Base-by-base conservation (phyloP, 768 basidiomycete genomes). In the Pholiota microspora region DNA sequence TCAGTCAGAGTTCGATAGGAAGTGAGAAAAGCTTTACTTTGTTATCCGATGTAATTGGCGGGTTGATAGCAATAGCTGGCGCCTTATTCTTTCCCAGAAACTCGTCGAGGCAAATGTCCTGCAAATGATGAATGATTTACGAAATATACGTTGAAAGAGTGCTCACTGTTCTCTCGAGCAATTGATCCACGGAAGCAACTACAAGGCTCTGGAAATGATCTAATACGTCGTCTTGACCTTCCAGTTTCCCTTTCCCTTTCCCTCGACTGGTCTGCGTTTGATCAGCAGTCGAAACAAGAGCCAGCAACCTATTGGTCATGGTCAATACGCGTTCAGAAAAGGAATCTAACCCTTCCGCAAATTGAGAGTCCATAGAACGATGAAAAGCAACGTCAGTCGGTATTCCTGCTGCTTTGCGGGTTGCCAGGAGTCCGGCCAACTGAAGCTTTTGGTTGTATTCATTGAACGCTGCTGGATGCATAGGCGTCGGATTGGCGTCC, bases 81-180 rank as follows among this genome's bases (percentile, higher is more conserved):
- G 81, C 75, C 69, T 88, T 93, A 50, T 76, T 83, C 57, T 79
- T 75, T 4, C 93, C 93, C 34, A 84, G 75, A 59, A 81, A 81
- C 59, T 89, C 83, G 63, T 98, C 96, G 32, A 99, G 70, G 59
- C 83, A 84, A 7, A 84, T 86, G 65, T 98, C 94, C 89, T 92
- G 59, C 6, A 40, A 6, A 21, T 13, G n/a, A 27, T 55, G n/a
- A n/a, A n/a, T 34, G 38, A 49, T 25, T 36, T 25, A 10, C 8
- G 7, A 49, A 28, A 28, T 35, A 3, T 15, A n/a, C 18, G 7
- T 32, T 28, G 49, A 25, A 28, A 54, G 10, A 24, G 46, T 35
- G 49, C 84, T 70, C 62, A 89, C 93, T 3, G 92, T 89, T 49
- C 84, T 79, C 70, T 98, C 97, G 55, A 97, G 69, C 49, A 98